Evolutionary conservation across 305 asterid genomes (phyloP).

Genomic region (Fraxinus angustifolia): DNA sequence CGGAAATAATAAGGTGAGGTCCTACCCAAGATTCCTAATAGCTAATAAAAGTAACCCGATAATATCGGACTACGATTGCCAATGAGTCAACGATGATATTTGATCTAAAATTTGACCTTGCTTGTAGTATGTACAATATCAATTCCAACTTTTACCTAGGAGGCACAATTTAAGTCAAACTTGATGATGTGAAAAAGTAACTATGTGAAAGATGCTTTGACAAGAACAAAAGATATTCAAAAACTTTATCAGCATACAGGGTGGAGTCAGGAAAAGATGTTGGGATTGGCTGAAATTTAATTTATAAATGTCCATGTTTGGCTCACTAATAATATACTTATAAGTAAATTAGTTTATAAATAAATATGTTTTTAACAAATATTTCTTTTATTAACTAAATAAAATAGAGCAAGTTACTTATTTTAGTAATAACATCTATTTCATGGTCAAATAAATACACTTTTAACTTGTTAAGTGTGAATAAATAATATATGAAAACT

Average conservation of each 20-base stretch:
- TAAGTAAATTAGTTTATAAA: no score
- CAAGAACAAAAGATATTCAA: background rate
- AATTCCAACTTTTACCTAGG: constrained; percentile 3
- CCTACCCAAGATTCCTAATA: background rate
- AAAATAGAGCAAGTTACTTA: no score
- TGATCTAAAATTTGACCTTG: constrained; percentile 32
- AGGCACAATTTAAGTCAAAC: constrained; percentile 30
- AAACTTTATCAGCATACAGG: background rate
- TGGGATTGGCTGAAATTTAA: no score
- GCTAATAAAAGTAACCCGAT: background rate
- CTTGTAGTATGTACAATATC: background rate
- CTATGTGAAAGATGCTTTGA: constrained; percentile 8
- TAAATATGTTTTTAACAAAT: no score
- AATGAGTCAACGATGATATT: constrained; percentile 15
- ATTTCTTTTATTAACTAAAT: no score
- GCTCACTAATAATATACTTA: no score
- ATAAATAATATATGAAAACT: no score
- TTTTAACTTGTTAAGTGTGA: no score
- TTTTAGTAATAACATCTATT: no score
- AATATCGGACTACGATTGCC: background rate
- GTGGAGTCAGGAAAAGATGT: no score
- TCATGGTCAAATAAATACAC: no score
- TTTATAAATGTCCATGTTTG: no score
- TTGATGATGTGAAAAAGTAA: background rate
- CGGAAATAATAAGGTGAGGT: background rate